Conservation (phyloP, 257 asterid species). For the Salvia rosmarinus region DNA sequence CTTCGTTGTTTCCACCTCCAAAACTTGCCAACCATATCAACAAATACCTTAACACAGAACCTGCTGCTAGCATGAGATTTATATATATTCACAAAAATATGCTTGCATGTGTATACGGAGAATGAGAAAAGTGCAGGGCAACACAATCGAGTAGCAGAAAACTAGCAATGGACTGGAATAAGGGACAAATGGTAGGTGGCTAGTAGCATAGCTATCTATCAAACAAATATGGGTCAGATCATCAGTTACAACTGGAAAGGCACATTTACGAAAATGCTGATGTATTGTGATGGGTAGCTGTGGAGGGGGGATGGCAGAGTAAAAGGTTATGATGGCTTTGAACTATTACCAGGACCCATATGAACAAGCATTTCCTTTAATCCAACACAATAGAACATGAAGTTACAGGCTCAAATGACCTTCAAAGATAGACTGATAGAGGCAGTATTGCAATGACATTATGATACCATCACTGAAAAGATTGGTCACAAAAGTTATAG, state of each 20-base stretch:
- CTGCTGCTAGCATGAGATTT: background rate
- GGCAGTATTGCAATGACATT: background rate
- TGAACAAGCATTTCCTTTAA: conserved; percentile 12
- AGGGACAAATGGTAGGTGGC: background rate
- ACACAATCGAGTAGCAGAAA: background rate
- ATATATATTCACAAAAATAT: background rate
- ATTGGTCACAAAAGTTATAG: background rate
- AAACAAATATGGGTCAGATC: background rate
- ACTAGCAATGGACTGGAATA: background rate
- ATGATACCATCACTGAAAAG: background rate
- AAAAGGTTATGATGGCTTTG: conserved; percentile 26
- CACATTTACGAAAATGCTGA: conserved; percentile 1
- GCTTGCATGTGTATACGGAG: conserved; percentile 4
- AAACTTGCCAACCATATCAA: conserved; percentile 15
- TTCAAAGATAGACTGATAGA: conserved; percentile 18
- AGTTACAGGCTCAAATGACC: conserved; percentile 5
- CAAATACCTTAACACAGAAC: conserved; percentile 10
- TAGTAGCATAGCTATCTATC: background rate
- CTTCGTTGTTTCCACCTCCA: conserved; percentile 15
- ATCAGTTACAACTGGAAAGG: conserved; percentile 18
- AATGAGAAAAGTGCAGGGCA: background rate
- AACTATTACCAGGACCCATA: conserved; percentile 11
- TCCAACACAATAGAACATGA: background rate
- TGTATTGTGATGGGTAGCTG: background rate
- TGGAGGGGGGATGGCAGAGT: background rate